phyloP scores from a whole-genome alignment of 257 asterid genomes.

The Verbena officinalis region DNA sequence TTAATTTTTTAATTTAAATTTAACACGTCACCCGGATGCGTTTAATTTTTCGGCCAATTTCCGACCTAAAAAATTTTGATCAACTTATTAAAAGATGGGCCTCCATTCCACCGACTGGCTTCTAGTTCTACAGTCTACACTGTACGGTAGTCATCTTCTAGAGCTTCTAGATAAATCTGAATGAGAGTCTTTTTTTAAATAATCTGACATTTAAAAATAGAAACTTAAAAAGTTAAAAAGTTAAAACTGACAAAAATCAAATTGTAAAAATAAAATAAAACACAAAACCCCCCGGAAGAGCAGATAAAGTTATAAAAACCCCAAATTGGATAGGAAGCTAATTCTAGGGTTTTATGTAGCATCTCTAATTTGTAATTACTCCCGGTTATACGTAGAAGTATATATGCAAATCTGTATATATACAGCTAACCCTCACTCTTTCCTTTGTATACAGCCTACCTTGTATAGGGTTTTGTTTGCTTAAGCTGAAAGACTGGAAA shows the following conservation, averaged over 20 bases:
- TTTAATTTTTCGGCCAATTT: too few species aligned
- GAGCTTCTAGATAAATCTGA: background rate
- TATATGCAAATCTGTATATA: background rate
- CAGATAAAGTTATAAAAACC: too few species aligned
- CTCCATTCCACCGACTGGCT: background rate
- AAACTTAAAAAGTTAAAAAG: too few species aligned
- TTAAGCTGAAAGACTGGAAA: background rate
- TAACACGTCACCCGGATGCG: too few species aligned
- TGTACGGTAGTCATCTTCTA: background rate
- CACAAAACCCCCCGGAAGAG: background rate
- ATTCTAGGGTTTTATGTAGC: slow-evolving; percentile 1
- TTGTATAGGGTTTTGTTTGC: background rate
- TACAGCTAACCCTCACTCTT: background rate
- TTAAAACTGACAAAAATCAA: too few species aligned
- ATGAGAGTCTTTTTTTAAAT: too few species aligned
- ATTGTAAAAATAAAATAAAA: background rate
- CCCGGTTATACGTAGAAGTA: background rate
- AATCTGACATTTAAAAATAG: too few species aligned
- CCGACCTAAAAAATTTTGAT: background rate
- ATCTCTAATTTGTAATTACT: background rate
- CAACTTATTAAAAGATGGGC: background rate
- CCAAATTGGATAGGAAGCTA: background rate
- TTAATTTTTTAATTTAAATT: too few species aligned
- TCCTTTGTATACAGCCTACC: background rate
- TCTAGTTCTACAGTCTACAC: too few species aligned